Evolutionary conservation across 2,329 filamentous ascomycete species (phyloP), one percentile per base, ranked within the genome.

Genomic region (Xylariales sp.): DNA sequence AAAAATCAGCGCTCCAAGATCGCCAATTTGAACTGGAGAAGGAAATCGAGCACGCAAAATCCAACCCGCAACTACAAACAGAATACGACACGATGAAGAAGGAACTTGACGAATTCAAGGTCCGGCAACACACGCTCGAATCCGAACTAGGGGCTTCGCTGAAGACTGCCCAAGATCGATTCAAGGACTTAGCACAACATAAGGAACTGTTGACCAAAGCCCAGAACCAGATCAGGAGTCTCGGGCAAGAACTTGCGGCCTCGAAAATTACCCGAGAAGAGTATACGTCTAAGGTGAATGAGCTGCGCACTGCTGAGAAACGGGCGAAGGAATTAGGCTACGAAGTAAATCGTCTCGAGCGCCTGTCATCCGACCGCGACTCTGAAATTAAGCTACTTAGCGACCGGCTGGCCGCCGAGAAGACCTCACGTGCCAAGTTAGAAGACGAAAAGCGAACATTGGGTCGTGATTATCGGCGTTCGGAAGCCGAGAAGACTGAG

Each of bases 121-220:
- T 85, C 23, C 93, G 91, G 78, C 88, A 90, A 0, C 83, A 88
- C 1, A 86, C 87, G 0, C 80, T 97, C 18, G 90, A 97, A 75
- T 93, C 91, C 0, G 95, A 99, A 76, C 85, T 98, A 3, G 91
- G 90, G 1, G 94, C 94, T 1, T 91, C 94, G 0, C 90, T 97
- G 77, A 90, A 97, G 79, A 86, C 98, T 12, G 93, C 96, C 0
- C 91, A 97, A 68, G 91, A 88, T 16, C 87, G 96, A 36, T 98
- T 94, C 83, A 97, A 94, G 78, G 94, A 98, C 67, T 83, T 97
- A 1, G 90, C 90, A 0, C 92, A 97, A 34, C 83, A 97, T 53
- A 87, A 91, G 23, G 92, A 95, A 69, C 84, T 94, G 2, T 80
- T 97, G 36, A 90, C 94, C 72, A 97, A 96, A 78, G 87, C 92